A percentile compares a stretch with the other conserved stretches of the same genome.
Evolutionary conservation across 225 moss, liverwort and hornwort genomes (phyloP).

Genomic region (Neckera pumila): DNA sequence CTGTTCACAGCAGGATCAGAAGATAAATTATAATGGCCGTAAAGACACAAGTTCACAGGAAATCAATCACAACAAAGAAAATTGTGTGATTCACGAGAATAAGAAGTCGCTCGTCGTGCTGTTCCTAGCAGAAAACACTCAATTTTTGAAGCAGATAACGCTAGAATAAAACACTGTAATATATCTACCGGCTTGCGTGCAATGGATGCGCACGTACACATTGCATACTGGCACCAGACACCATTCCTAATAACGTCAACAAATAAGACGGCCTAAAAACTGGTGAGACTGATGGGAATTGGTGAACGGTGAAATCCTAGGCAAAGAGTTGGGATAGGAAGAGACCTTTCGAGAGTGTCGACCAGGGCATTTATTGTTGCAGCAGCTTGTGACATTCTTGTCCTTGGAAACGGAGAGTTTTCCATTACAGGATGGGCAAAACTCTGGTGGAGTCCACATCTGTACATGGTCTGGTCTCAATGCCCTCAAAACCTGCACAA

Average conservation of each 20-base stretch:
- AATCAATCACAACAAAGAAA: background rate
- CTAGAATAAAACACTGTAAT: background rate
- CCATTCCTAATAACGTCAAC: background rate
- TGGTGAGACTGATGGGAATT: background rate
- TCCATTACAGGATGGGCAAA: conserved; percentile 70
- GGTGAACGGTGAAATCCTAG: background rate
- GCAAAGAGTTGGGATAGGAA: background rate
- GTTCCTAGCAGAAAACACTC: background rate
- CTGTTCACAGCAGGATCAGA: conserved; percentile 26
- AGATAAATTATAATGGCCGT: background rate
- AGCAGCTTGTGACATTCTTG: conserved; percentile 59
- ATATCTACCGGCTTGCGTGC: background rate
- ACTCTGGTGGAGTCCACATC: conserved; percentile 57
- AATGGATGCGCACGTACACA: background rate
- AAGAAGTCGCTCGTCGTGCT: background rate
- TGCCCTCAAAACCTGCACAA: conserved; percentile 58
- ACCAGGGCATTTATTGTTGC: conserved; percentile 54
- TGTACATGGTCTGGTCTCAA: conserved; percentile 46
- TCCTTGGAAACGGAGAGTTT: conserved; percentile 31
- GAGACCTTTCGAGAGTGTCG: conserved; percentile 70
- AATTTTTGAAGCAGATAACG: background rate
- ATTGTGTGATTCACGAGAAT: background rate
- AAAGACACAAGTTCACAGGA: background rate
- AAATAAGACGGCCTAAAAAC: background rate
- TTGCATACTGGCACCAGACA: background rate